Percentiles rank a stretch among this genome's conserved stretches.
These are phyloP conservation scores for Holtermanniella nyarrowii DNA, from an alignment of 768 basidiomycete species.

Conservation along the genomic window DNA sequence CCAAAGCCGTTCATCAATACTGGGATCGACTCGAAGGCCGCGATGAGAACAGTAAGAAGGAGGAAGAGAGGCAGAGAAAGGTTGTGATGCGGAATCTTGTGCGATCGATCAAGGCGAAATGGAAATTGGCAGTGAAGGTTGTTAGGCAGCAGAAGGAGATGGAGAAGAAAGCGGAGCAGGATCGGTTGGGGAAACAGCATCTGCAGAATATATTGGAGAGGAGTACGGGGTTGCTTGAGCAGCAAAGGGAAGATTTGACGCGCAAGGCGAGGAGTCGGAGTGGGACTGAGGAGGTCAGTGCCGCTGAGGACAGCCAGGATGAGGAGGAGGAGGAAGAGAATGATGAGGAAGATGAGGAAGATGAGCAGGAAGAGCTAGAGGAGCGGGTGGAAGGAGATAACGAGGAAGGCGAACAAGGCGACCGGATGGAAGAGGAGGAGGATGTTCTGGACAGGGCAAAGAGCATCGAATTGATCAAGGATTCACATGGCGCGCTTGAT, in stretches of 20 bases:
- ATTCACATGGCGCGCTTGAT: no score
- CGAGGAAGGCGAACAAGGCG: conserved; percentile 21
- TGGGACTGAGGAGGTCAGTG: conserved; percentile 7
- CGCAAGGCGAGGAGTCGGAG: conserved; percentile 3
- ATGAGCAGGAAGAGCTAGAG: conserved; percentile 12
- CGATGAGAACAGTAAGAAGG: conserved; percentile 51
- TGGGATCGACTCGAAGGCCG: conserved; percentile 61
- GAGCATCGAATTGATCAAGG: no score
- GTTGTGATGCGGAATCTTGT: conserved; percentile 62
- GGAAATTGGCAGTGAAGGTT: conserved; percentile 67
- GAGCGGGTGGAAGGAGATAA: conserved; percentile 27
- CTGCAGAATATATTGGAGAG: conserved; percentile 82
- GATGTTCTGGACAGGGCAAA: conserved; percentile 27
- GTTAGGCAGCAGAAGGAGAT: conserved; percentile 45
- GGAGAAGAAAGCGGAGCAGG: conserved; percentile 63
- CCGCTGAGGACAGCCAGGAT: conserved; percentile 10
- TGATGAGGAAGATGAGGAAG: conserved; percentile 11
- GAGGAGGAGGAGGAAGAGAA: conserved; percentile 9
- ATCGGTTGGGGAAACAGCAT: conserved; percentile 68
- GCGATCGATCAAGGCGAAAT: conserved; percentile 61
- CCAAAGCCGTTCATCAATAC: conserved; percentile 57
- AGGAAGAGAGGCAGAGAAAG: conserved; percentile 59
- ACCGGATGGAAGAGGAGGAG: conserved; percentile 5
- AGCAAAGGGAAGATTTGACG: conserved; percentile 61
- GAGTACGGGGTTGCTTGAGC: conserved; percentile 73